These are phyloP conservation scores for Magnolia kwangsiensis DNA, from an alignment of 164 flowering plant genomes.

Conservation along the genomic window DNA sequence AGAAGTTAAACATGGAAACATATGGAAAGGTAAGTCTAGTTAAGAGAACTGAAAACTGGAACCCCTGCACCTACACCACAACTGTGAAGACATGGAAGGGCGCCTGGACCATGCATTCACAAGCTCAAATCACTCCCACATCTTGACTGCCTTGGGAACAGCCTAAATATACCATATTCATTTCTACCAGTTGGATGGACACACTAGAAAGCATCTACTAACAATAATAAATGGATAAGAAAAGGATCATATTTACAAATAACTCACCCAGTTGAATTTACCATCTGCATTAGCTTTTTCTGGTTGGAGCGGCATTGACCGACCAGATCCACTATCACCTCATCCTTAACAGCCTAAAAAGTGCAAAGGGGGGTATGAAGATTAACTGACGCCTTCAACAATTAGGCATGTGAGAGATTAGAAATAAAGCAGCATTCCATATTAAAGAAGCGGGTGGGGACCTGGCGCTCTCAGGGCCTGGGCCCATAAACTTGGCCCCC, in stretches of 20 bases:
- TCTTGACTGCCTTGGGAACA: neutral
- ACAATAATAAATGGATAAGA: neutral
- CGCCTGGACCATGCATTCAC: neutral
- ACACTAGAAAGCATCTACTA: neutral
- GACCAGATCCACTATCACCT: conserved; percentile 84
- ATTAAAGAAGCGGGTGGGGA: too few relatives aligned
- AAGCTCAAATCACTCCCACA: neutral
- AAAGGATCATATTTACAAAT: neutral
- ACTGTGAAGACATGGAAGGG: neutral
- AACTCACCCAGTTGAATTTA: conserved; percentile 69
- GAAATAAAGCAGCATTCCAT: neutral
- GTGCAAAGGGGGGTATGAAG: conserved; percentile 1
- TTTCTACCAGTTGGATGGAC: neutral
- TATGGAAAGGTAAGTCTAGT: too few relatives aligned
- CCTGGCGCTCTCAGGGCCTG: too few relatives aligned
- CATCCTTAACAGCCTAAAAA: conserved; percentile 80
- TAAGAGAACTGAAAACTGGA: neutral
- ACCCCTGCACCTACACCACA: neutral
- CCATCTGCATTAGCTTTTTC: conserved; percentile 77
- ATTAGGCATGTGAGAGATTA: neutral
- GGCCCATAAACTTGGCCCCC: too few relatives aligned
- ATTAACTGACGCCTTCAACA: neutral
- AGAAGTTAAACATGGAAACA: too few relatives aligned
- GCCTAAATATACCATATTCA: neutral
- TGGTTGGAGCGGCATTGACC: conserved; percentile 75